Conservation (phyloP, 2,329 filamentous ascomycete species). For the Neopestalotiopsis rosae region DNA sequence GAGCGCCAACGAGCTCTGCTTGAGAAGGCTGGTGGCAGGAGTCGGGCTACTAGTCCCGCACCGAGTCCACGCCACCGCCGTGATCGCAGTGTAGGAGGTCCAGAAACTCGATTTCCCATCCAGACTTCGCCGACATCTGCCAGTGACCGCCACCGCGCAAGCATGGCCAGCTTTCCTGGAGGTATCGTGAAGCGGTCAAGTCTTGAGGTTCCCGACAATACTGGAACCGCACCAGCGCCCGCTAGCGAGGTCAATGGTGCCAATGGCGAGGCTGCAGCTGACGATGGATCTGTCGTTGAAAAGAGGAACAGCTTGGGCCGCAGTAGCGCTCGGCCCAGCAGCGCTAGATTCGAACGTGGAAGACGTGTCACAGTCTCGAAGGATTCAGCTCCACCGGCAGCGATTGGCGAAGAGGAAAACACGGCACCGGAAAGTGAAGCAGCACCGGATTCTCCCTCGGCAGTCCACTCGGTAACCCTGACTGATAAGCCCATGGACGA, state of each 20-base stretch:
- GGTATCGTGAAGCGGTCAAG: slow-evolving; percentile 65
- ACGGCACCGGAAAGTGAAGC: slow-evolving; percentile 23
- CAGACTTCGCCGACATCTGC: slow-evolving; percentile 66
- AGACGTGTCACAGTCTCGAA: slow-evolving; percentile 52
- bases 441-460: not conserved
- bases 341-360: slow-evolving; percentile 57
- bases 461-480: slow-evolving; percentile 52
- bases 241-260: slow-evolving; percentile 44
- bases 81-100: slow-evolving; percentile 76
- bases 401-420: slow-evolving; percentile 26
- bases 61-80: slow-evolving; percentile 72
- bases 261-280: slow-evolving; percentile 47
- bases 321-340: slow-evolving; percentile 43
- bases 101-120: slow-evolving; percentile 85
- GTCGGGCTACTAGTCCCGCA: slow-evolving; percentile 76
- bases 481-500: slow-evolving; percentile 60
- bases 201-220: slow-evolving; percentile 78
- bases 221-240: slow-evolving; percentile 46
- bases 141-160: slow-evolving; percentile 55
- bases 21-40: slow-evolving; percentile 68
- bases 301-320: slow-evolving; percentile 71
- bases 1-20: slow-evolving; percentile 86
- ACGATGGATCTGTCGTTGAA: slow-evolving; percentile 45
- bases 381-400: slow-evolving; percentile 28
- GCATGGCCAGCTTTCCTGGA: slow-evolving; percentile 51